Evolutionary conservation across 768 basidiomycete species (phyloP).

Genomic region (Lactarius psammicola): DNA sequence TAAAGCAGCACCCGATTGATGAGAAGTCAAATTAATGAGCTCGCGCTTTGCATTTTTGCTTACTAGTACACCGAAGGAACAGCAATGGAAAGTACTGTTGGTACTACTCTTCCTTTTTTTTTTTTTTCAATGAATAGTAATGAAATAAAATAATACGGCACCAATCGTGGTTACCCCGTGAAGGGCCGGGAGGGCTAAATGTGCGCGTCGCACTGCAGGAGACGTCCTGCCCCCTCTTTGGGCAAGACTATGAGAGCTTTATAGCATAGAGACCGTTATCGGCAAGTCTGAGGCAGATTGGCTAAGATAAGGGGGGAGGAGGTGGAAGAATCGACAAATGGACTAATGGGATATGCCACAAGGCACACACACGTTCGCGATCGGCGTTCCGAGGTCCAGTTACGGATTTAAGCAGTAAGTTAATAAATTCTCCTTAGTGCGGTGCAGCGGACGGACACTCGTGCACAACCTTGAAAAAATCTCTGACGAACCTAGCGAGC

Average conservation of each 20-base stretch:
- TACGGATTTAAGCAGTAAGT: neutral
- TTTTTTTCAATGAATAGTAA: neutral
- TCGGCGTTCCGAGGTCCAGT: conserved; percentile 7
- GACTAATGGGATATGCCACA: neutral
- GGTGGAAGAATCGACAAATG: neutral
- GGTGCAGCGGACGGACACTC: neutral
- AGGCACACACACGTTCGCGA: conserved; percentile 12
- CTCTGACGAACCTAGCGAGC: neutral
- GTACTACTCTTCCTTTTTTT: neutral
- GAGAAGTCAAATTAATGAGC: conserved; percentile 1
- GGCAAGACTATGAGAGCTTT: conserved; percentile 3
- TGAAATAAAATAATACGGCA: neutral
- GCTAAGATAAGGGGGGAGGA: conserved; percentile 13
- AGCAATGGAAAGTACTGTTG: neutral
- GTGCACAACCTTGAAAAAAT: neutral
- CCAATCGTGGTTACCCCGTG: conserved; percentile 2
- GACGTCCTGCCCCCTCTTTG: conserved; percentile 10
- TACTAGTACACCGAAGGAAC: too few species aligned
- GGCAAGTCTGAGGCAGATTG: conserved; percentile 16
- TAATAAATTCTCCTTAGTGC: neutral
- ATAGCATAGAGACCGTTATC: conserved; percentile 10
- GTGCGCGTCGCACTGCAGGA: neutral
- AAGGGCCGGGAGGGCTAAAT: neutral
- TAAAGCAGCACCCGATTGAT: neutral
- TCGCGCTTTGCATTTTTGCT: neutral